These are phyloP conservation scores for Mycosphaerella arachidis DNA, from an alignment of 2,329 filamentous ascomycete genomes.

Conservation along the genomic window DNA sequence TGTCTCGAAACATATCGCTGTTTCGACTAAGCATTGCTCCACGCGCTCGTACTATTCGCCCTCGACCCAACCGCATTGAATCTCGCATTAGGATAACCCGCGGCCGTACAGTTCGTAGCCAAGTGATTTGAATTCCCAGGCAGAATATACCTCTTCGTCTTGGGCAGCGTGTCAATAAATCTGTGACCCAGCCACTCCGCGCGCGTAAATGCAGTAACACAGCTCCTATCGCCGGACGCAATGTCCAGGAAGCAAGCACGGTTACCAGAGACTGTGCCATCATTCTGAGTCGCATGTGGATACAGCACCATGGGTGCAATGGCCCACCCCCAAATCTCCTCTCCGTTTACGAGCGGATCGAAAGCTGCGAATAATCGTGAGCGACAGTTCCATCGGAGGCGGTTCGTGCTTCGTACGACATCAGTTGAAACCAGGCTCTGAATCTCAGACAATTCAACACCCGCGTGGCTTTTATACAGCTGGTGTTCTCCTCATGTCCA, in stretches of 20 bases:
- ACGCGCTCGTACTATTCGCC: not conserved
- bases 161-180: slow-evolving; percentile 31
- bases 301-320: not conserved
- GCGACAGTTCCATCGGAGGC: not conserved
- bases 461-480: too few species aligned
- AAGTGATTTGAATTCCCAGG: slow-evolving; percentile 35
- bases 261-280: not conserved
- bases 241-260: not conserved
- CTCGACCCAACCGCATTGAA: not conserved
- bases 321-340: not conserved
- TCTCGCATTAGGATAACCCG: not conserved
- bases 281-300: not conserved
- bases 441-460: too few species aligned
- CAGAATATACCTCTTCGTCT: slow-evolving; percentile 37
- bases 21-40: not conserved
- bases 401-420: not conserved
- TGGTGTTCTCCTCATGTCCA: too few species aligned
- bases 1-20: too few species aligned
- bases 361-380: not conserved
- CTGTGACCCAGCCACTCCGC: slow-evolving; percentile 52
- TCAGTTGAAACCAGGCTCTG: too few species aligned
- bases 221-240: not conserved
- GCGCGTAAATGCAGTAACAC: slow-evolving; percentile 32
- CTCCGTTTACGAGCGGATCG: not conserved
- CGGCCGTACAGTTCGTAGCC: slow-evolving; percentile 34